Evolutionary conservation across 768 basidiomycete species (phyloP).

Genomic region (Tephrocybe sp.): DNA sequence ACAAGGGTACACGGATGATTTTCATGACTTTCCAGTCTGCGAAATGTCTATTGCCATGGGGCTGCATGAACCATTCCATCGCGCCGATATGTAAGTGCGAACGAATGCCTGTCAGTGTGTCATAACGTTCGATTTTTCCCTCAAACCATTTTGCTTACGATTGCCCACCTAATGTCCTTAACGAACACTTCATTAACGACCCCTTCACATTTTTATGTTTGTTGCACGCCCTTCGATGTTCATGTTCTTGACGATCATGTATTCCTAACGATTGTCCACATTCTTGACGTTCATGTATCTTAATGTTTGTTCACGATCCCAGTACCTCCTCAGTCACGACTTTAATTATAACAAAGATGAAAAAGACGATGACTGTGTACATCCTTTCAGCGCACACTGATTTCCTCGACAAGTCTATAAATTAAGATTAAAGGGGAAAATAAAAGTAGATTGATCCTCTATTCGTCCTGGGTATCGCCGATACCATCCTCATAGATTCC

Average conservation of each 20-base stretch:
- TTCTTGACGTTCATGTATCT: neutral
- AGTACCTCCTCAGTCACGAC: neutral
- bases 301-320: neutral
- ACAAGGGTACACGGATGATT: neutral
- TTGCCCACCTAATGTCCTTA: too few relatives aligned
- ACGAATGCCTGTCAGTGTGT: neutral
- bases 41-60: slow-evolving; percentile 20
- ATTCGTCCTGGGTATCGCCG: neutral
- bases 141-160: too few relatives aligned
- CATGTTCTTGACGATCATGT: neutral
- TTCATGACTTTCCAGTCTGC: slow-evolving; percentile 16
- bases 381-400: too few relatives aligned
- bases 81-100: neutral
- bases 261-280: neutral
- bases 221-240: slow-evolving; percentile 2
- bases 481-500: slow-evolving; percentile 13
- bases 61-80: slow-evolving; percentile 1
- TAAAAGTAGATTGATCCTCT: too few relatives aligned
- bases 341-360: too few relatives aligned
- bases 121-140: neutral
- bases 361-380: neutral
- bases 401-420: neutral
- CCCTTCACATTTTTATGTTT: neutral
- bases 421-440: neutral
- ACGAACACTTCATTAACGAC: neutral